A percentile compares a stretch with the other conserved stretches of the same genome.
These are phyloP conservation scores for Nemania bipapillata DNA, from an alignment of 2,329 filamentous ascomycete genomes.

Conservation along the genomic window DNA sequence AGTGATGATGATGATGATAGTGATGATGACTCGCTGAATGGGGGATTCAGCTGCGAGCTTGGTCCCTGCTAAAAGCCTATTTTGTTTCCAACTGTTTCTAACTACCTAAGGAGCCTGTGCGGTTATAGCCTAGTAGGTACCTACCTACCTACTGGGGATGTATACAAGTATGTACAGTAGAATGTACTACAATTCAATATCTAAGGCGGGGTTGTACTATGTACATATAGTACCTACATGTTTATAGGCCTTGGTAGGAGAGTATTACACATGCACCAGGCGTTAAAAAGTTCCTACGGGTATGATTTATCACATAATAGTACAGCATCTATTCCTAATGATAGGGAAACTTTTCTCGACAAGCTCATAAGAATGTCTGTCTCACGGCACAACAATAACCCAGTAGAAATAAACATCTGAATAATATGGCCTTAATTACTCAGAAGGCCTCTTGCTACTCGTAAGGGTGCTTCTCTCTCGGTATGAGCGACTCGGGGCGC, in stretches of 20 bases:
- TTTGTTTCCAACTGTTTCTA: constrained; percentile 2
- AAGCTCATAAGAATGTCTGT: constrained; percentile 2
- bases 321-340: constrained; percentile 27
- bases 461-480: constrained; percentile 20
- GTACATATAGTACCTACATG: too few species aligned
- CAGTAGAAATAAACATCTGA: constrained; percentile 14
- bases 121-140: neutral
- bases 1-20: neutral
- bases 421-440: constrained; percentile 1
- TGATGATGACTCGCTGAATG: constrained; percentile 17
- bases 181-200: neutral
- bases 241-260: neutral
- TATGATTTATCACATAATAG: constrained; percentile 40
- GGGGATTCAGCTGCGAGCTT: constrained; percentile 25
- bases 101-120: constrained; percentile 13
- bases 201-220: neutral
- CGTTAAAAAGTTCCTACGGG: constrained; percentile 32
- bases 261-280: constrained; percentile 22
- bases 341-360: neutral
- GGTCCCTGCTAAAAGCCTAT: constrained; percentile 39
- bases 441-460: neutral
- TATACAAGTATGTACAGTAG: too few species aligned
- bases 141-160: too few species aligned
- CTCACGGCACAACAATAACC: constrained; percentile 22
- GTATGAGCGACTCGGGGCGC: constrained; percentile 32